Base-by-base conservation (phyloP, 495 filamentous ascomycete genomes). In the Hypoxylon trugodes region DNA sequence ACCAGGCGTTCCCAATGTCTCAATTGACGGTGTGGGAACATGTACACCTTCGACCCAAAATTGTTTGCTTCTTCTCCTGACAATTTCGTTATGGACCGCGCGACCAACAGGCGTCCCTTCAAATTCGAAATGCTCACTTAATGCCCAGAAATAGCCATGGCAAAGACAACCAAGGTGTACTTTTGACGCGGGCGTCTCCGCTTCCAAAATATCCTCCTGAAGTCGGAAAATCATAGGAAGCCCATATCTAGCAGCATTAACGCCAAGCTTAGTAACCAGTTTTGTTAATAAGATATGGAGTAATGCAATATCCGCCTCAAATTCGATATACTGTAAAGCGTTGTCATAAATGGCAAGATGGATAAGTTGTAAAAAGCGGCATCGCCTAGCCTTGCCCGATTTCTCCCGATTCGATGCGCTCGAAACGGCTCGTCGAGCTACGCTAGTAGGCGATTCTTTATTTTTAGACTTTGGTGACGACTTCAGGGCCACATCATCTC, bases 311-410 rank as follows among this genome's bases (percentile, higher is more conserved):
- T 96, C 92, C 1, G 84, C 77, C 52, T 91, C 87, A 30, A 81
- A 86, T 19, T 88, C 81, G 10, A 89, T 82, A 50, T 77, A 85
- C 58, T 94, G 88, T 10, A 92, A 74, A 19, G 89, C 91, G 62
- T 88, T 88, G 64, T 97, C 93, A 70, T 95, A 96, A 21, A 95
- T 84, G 36, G 90, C 87, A 26, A 97, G 80, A 74, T 96, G 92
- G 7, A 97, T 77, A n/a, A 95, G 79, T 65, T 90, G 87, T 18
- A 97, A 79, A 71, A 93, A 96, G 21, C 84, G 88, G 8, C 86
- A 88, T 48, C 83, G 81, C 6, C 79, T 76, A 6, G 76, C 70
- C 50, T 83, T 84, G 6, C 74, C 67, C 3, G 84, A 79, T 60
- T 83, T 89, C 24, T 76, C 74, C 66, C 83, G 79, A 37, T 82